phyloP scores from a whole-genome alignment of 768 basidiomycete genomes.

The Scleroderma citrinum region DNA sequence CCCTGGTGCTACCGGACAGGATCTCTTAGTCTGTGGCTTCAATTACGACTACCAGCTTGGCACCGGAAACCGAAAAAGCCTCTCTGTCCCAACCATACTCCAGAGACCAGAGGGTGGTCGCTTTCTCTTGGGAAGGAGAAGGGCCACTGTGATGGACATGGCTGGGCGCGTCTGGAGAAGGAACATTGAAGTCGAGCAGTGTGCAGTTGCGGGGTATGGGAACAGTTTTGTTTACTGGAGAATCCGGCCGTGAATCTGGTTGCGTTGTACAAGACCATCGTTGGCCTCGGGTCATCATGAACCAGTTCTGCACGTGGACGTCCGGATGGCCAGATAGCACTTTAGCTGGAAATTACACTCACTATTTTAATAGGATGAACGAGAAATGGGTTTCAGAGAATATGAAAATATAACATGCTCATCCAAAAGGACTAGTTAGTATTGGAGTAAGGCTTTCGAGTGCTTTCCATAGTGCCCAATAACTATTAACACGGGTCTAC shows the following conservation, averaged over 20 bases:
- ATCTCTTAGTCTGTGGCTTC: slow-evolving; percentile 68
- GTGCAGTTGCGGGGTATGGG: slow-evolving; percentile 54
- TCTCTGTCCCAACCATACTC: slow-evolving; percentile 48
- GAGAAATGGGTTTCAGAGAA: no score
- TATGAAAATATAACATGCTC: no score
- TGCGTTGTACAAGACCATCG: no score
- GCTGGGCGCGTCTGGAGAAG: slow-evolving; percentile 55
- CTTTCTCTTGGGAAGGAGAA: slow-evolving; percentile 50
- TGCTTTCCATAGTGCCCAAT: no score
- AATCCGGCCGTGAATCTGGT: slow-evolving; percentile 25
- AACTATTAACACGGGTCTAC: neutral
- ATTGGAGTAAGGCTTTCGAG: no score
- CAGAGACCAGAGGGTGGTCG: slow-evolving; percentile 47
- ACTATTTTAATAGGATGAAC: no score
- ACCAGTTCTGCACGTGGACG: no score
- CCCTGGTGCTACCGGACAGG: slow-evolving; percentile 49
- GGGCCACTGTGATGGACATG: slow-evolving; percentile 53
- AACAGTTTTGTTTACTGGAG: slow-evolving; percentile 71
- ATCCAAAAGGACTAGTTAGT: no score
- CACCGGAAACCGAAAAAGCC: slow-evolving; percentile 60
- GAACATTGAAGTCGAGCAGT: slow-evolving; percentile 59
- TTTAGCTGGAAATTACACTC: no score
- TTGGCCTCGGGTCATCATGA: no score
- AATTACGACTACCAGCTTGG: slow-evolving; percentile 74
- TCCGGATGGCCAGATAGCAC: no score